phyloP scores from a whole-genome alignment of 805 yeast genomes.

The Candida namnaoensis region DNA sequence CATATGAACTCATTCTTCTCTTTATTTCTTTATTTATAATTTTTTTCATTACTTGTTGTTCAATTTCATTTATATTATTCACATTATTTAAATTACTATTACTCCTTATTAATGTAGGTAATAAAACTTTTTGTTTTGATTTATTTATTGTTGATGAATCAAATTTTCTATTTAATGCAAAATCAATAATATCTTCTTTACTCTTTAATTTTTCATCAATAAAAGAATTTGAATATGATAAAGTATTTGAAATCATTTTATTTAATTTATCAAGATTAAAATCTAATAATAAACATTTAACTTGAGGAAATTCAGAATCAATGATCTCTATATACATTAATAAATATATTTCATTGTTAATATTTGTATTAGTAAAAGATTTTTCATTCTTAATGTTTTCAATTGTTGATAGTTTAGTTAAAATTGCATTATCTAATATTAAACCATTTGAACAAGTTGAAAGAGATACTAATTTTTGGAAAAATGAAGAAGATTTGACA shows the following conservation, averaged over 20 bases:
- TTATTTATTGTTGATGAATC: too few relatives aligned
- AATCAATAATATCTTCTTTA: constrained; percentile 17
- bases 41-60: constrained; percentile 8
- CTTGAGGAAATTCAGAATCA: constrained; percentile 1
- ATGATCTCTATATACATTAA: constrained; percentile 13
- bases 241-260: constrained; percentile 1
- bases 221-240: constrained; percentile 2
- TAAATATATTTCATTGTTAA: constrained; percentile 4
- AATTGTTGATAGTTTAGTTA: constrained; percentile 1
- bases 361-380: too few relatives aligned
- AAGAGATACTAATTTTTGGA: constrained; percentile 10
- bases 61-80: too few relatives aligned
- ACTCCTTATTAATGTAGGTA: too few relatives aligned
- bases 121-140: too few relatives aligned
- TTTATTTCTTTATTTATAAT: constrained; percentile 10
- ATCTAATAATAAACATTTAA: constrained; percentile 13
- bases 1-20: constrained; percentile 4
- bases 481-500: constrained; percentile 2
- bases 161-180: constrained; percentile 8
- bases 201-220: constrained; percentile 11
- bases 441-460: constrained; percentile 4
- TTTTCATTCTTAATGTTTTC: neutral
- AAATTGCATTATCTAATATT: constrained; percentile 6
- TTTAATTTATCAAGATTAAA: constrained; percentile 5
- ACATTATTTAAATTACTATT: too few relatives aligned